Base-by-base conservation (phyloP, 495 filamentous ascomycete species). In the Aspergillus diversus region DNA sequence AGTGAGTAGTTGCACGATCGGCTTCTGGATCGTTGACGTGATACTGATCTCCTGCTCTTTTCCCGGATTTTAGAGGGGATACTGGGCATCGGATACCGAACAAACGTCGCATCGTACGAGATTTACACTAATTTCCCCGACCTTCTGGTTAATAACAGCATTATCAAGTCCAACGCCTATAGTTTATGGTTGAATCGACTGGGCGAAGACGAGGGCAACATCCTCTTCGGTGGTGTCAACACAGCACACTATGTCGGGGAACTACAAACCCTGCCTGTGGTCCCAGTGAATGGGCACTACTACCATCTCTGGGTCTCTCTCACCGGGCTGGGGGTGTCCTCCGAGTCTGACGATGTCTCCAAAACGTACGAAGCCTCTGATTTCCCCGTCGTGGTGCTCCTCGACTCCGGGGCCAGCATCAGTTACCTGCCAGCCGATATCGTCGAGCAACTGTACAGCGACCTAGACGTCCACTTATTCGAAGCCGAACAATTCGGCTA, bases 181-280 rank as follows among this genome's bases (percentile, higher is more conserved):
- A 90, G 86, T 63, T 74, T 97, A 0, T 97, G 92, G 92, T 81
- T 97, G 33, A 92, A 96, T 77, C 90, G 93, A 66, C 81, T 93
- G 1, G 81, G 87, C 59, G 79, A 86, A 27, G 80, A 77, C 66
- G 87, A 81, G n/a, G 93, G 93, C 33, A 87, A 82, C 66, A 89
- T 97, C 61, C 82, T 97, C 13, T 97, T 97, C 67, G 93, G 93
- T 31, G 93, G 92, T 55, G 84, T 97, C 61, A 89, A 97, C 78
- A 88, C 85, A 9, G 88, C 81, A 12, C 88, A 91, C 69, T 97
- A 88, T 77, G 69, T 68, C 0, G 91, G 90, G 37, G 67, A 77
- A 3, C 86, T 97, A 4, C 74, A 81, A 39, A 92, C 87, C 11
- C 78, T 96, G 0, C 92, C 92, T 7, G 82, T 96, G 64, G 81